Percentiles rank a stretch among this genome's conserved stretches.
Conservation (phyloP, 2,329 filamentous ascomycete genomes). For the Fusarium luffae region DNA sequence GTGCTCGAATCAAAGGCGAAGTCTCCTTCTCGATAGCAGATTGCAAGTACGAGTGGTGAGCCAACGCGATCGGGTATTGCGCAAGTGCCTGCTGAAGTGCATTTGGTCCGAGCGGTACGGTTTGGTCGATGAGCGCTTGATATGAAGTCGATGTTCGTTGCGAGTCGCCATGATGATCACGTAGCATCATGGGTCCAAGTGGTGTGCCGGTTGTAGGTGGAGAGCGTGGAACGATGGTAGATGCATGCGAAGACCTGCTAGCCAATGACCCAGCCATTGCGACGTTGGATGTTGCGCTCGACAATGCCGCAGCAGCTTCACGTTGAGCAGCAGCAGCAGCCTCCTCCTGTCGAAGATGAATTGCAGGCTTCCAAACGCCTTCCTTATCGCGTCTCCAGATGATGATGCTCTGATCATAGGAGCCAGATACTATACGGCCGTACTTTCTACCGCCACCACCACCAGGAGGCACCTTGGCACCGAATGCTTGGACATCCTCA, state of each 20-base stretch:
- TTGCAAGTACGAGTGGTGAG: slow-evolving; percentile 61
- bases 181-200: slow-evolving; percentile 32
- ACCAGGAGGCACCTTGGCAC: slow-evolving; percentile 88
- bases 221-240: slow-evolving; percentile 18
- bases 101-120: slow-evolving; percentile 61
- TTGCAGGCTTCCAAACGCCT: slow-evolving; percentile 84
- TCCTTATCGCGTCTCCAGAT: slow-evolving; percentile 91
- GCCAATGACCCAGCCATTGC: slow-evolving; percentile 20
- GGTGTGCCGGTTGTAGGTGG: slow-evolving; percentile 20
- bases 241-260: slow-evolving; percentile 12
- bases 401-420: slow-evolving; percentile 95
- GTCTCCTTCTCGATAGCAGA: slow-evolving; percentile 63
- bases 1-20: slow-evolving; percentile 59
- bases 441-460: slow-evolving; percentile 90
- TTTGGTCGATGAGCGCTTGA: slow-evolving; percentile 63
- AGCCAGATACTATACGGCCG: slow-evolving; percentile 95
- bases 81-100: slow-evolving; percentile 59
- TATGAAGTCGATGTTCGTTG: slow-evolving; percentile 56
- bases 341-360: slow-evolving; percentile 80
- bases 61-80: slow-evolving; percentile 61
- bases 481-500: slow-evolving; percentile 80
- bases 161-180: slow-evolving; percentile 42
- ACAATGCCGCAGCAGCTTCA: slow-evolving; percentile 34
- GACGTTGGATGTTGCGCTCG: slow-evolving; percentile 25
- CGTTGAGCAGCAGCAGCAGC: slow-evolving; percentile 65